Evolutionary conservation across 83 land plant species (phyloP), one percentile per base, ranked within the genome.

Genomic region (Picea mariana): DNA sequence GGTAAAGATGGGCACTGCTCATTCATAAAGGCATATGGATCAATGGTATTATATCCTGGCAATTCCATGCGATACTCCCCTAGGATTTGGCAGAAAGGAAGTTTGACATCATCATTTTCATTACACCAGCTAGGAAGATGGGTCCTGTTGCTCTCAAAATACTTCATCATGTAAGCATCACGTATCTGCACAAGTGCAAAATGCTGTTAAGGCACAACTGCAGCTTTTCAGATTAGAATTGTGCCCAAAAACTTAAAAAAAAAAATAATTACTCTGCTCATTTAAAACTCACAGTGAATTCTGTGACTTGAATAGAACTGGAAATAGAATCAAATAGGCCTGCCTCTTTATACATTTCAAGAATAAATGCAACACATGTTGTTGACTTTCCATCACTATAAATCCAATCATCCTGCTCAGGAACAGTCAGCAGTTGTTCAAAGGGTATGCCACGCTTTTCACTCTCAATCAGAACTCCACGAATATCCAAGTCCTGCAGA

Each of bases 361-460:
- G 94, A 76, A 97, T 90, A 82, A 97, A 97, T 58, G 97, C 98
- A 47, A 97, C 98, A 83, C 99, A 97, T 9, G 98, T 90, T 38
- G 98, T 94, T 38, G 99, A 97, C 80, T 90, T 93, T 26, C 99
- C 99, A 81, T 97, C 99, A 82, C 98, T 97, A 66, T 97, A 97
- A 38, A 92, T 89, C 99, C 99, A 97, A 13, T 95, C 88, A 88
- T 97, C 99, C 84, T 93, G 83, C 81, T 94, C 96, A 34, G 96
- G 96, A 62, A 94, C 90, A 4, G 95, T 88, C 31, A 94, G 88
- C 67, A 94, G 59, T 64, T 94, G 83, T 80, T 90, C 96, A 87
- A 94, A 94, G 21, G 91, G 79, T 62, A 90, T 84, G 64, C 94
- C 94, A 58, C 94, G 89, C 63, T 60, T 87, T 78, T 94, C 94